These are phyloP conservation scores for Globisporangium viniferum DNA, from an alignment of 352 stramenopile species.

Conservation along the genomic window DNA sequence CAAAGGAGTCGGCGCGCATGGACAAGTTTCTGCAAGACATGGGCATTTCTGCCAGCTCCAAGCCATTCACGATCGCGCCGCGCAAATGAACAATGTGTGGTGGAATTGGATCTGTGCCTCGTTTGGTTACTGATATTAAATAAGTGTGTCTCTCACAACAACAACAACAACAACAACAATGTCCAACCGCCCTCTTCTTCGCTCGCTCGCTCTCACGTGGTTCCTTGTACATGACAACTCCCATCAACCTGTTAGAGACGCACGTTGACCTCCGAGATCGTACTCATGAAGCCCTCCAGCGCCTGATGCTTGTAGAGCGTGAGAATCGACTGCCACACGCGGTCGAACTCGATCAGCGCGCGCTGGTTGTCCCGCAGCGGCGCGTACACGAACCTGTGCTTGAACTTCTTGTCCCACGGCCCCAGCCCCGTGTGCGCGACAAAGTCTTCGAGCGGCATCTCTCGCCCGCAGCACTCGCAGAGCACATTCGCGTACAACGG, in stretches of 20 bases:
- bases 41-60: conserved; percentile 38
- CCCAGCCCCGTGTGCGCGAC: conserved; percentile 4
- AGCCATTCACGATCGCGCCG: conserved; percentile 57
- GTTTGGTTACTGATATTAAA: background rate
- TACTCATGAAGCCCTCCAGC: background rate
- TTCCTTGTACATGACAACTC: background rate
- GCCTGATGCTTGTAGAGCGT: conserved; percentile 7
- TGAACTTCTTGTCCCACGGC: conserved; percentile 8
- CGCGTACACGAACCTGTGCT: conserved; percentile 9
- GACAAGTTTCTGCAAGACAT: conserved; percentile 76
- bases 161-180: background rate
- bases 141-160: background rate
- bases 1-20: conserved; percentile 68
- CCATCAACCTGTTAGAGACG: background rate
- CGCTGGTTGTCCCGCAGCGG: conserved; percentile 10
- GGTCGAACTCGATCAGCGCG: conserved; percentile 10
- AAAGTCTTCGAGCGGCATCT: conserved; percentile 11
- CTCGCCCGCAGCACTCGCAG: conserved; percentile 11
- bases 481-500: conserved; percentile 8
- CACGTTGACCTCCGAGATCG: background rate
- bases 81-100: conserved; percentile 13
- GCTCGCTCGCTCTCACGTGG: background rate
- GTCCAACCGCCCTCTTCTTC: background rate
- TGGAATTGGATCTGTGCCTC: too few relatives aligned
- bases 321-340: conserved; percentile 13